A percentile compares a stretch with the other conserved stretches of the same genome.
Conservation (phyloP, 139 green algal genomes). For the Picochlorum sp. region DNA sequence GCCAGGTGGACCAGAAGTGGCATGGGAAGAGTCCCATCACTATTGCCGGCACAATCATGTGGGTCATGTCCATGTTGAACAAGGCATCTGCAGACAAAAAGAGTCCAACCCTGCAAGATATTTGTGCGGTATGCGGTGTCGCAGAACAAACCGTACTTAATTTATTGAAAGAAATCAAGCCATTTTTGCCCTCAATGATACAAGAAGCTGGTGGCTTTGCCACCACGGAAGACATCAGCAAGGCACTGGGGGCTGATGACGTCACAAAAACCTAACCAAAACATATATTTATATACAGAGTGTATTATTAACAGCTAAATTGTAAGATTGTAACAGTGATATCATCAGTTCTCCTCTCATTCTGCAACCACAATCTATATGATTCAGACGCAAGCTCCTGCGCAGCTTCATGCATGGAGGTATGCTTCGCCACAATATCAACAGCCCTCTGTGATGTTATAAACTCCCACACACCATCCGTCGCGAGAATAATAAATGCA, state of each 20-base stretch:
- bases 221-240: conserved; percentile 12
- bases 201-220: conserved; percentile 19
- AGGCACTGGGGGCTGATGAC: conserved; percentile 1
- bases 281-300: too few relatives aligned
- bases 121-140: conserved; percentile 39
- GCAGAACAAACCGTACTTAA: conserved; percentile 45
- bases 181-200: conserved; percentile 18
- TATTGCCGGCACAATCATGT: conserved; percentile 63
- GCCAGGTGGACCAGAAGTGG: conserved; percentile 34
- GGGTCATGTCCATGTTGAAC: conserved; percentile 43
- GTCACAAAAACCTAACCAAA: too few relatives aligned
- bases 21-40: conserved; percentile 60
- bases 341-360: conserved; percentile 90
- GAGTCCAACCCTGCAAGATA: conserved; percentile 15
- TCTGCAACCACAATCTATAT: conserved; percentile 81
- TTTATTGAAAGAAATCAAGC: conserved; percentile 42
- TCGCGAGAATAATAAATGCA: conserved; percentile 80
- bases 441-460: conserved; percentile 78
- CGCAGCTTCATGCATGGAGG: conserved; percentile 63
- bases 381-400: conserved; percentile 62
- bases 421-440: conserved; percentile 63
- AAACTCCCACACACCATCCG: conserved; percentile 95
- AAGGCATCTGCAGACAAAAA: conserved; percentile 18
- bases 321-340: conserved; percentile 82
- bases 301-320: conserved; percentile 18